Base-by-base conservation (phyloP, 768 basidiomycete genomes). In the Coprinopsis strossmayeri region DNA sequence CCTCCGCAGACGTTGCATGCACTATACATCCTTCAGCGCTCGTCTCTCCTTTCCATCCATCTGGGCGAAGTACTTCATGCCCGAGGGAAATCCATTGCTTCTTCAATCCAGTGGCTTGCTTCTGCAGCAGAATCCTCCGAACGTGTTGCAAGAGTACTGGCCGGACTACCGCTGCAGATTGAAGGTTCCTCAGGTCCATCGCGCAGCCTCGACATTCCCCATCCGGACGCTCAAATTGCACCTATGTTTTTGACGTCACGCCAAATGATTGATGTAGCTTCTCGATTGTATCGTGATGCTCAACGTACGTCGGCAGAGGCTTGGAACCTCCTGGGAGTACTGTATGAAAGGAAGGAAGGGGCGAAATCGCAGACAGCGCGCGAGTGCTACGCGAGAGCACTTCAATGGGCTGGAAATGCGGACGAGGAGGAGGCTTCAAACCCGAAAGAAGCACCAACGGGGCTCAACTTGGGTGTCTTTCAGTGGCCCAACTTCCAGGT, bases 21-120 rank as follows among this genome's bases (percentile, higher is more conserved):
- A 0, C 63, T 86, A 4, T 86, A 77, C 55, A 65, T 89, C 35
- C 73, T 86, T 24, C 87, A 90, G 51, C 82, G 85, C 34, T 78
- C 84, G 13, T 78, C 87, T n/a, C 66, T 90, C 10, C 64, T 90
- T 40, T 81, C 81, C 12, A 69, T 84, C 11, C 87, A 90, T 57
- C 76, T 80, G 12, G 86, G 84, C 0, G 85, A 90, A 64, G 84
- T 90, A 10, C 64, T 78, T 9, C 73, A 81, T 57, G 81, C 80
- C 57, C 70, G 63, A 52, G 62, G 57, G 21, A 52, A 61, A 13
- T 68, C 76, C 21, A 58, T 66, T 2, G 55, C 64, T 5, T 61
- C 69, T 2, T 80, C 82, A 1, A 68, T 85, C 24, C 72, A 76
- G 56, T 77, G 73, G 67, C 66, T 88, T 34, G 64, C 65, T 15